Conservation (phyloP, 1,284 basidiomycete species). For the Tranzscheliella williamsii region DNA sequence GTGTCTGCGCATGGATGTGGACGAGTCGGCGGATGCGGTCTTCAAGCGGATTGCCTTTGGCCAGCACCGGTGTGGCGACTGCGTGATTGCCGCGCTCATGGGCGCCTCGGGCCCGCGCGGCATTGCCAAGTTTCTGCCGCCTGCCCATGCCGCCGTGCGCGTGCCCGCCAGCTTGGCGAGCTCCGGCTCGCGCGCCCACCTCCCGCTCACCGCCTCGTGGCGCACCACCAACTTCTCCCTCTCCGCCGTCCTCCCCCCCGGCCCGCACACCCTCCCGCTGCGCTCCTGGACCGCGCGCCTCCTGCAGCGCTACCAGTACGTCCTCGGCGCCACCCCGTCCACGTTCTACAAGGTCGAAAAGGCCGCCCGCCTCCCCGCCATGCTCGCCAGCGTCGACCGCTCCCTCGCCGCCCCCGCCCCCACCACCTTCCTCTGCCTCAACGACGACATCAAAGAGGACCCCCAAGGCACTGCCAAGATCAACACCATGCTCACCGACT, state of each 20-base stretch:
- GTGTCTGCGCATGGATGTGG: conserved; percentile 4
- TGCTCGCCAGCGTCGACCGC: conserved; percentile 19
- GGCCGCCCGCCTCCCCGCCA: conserved; percentile 8
- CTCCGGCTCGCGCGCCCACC: conserved; percentile 14
- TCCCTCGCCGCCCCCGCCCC: conserved; percentile 1
- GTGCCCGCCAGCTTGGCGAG: neutral
- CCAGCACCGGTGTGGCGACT: conserved; percentile 23
- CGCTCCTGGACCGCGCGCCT: conserved; percentile 27
- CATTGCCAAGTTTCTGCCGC: conserved; percentile 28
- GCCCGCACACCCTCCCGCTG: conserved; percentile 2
- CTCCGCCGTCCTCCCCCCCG: conserved; percentile 2
- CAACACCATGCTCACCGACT: conserved; percentile 27
- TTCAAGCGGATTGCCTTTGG: conserved; percentile 39
- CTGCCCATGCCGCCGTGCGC: conserved; percentile 1
- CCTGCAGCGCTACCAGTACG: conserved; percentile 30
- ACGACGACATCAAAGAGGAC: conserved; percentile 40
- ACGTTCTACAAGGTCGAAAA: conserved; percentile 40
- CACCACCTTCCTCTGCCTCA: conserved; percentile 34
- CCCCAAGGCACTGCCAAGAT: conserved; percentile 8
- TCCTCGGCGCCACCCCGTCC: conserved; percentile 22
- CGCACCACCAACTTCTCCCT: conserved; percentile 21
- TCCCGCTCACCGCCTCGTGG: conserved; percentile 27
- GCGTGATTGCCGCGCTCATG: conserved; percentile 32
- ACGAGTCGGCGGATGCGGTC: conserved; percentile 14
- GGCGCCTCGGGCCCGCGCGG: conserved; percentile 16